These are phyloP conservation scores for Heterobasidion parviporum DNA, from an alignment of 1,284 basidiomycete species.

Conservation along the genomic window DNA sequence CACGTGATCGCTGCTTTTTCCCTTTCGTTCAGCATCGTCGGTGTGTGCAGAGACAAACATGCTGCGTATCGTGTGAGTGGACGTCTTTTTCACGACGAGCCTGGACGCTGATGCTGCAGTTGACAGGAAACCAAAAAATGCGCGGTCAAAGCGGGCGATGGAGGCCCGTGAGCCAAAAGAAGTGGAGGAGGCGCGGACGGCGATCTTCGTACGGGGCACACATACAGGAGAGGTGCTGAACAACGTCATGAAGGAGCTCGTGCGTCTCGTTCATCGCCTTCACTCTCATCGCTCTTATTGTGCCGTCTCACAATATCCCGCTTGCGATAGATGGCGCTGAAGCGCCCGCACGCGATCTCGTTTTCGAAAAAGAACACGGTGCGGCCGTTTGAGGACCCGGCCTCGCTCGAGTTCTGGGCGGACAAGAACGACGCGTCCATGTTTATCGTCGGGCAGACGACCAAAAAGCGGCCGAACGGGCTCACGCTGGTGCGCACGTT, in stretches of 20 bases:
- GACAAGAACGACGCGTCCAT: conserved; percentile 92
- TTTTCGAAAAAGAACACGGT: conserved; percentile 95
- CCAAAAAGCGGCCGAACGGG: conserved; percentile 92
- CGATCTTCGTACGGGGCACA: conserved; percentile 87
- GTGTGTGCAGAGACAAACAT: background rate
- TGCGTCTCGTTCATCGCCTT: conserved; percentile 29
- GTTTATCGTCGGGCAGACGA: conserved; percentile 87
- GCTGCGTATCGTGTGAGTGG: conserved; percentile 12
- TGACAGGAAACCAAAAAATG: conserved; percentile 90
- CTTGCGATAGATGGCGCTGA: conserved; percentile 72
- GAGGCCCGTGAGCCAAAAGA: conserved; percentile 86
- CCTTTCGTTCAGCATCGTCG: background rate
- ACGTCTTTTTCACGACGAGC: background rate
- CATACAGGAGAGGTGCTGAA: conserved; percentile 79
- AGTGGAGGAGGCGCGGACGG: conserved; percentile 78
- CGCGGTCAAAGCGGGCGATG: conserved; percentile 89
- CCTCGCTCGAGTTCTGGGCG: conserved; percentile 89
- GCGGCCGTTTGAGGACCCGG: conserved; percentile 83
- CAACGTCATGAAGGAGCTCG: conserved; percentile 82
- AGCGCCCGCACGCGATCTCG: conserved; percentile 81
- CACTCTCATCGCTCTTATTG: background rate
- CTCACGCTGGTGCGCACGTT: conserved; percentile 86
- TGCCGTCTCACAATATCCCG: background rate
- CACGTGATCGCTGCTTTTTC: conserved; percentile 1
- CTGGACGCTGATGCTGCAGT: background rate